A percentile compares a stretch with the other conserved stretches of the same genome.
Conservation (phyloP, 495 filamentous ascomycete species). For the Penicillium samsonianum region DNA sequence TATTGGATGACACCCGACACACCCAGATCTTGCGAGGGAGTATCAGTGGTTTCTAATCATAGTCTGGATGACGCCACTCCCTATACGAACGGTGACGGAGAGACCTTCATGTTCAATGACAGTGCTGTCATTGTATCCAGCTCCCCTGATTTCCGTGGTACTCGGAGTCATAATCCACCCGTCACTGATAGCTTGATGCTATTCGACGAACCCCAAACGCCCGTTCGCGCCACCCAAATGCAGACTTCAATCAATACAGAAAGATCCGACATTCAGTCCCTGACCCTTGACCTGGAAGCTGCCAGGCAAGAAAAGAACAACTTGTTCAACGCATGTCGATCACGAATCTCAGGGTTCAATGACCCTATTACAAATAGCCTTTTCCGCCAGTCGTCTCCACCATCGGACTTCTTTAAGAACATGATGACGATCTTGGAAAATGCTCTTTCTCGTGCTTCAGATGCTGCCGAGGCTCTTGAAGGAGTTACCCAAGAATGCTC, state of each 20-base stretch:
- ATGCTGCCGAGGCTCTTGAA: slow-evolving; percentile 40
- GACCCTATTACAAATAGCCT: slow-evolving; percentile 37
- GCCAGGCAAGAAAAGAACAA: slow-evolving; percentile 41
- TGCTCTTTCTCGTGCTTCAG: slow-evolving; percentile 39
- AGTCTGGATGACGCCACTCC: slow-evolving; percentile 6
- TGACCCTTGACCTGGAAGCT: slow-evolving; percentile 38
- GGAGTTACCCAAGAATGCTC: slow-evolving; percentile 45
- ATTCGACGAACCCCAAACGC: slow-evolving; percentile 9
- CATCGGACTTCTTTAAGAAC: slow-evolving; percentile 41
- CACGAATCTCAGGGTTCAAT: slow-evolving; percentile 32
- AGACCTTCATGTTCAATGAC: slow-evolving; percentile 39
- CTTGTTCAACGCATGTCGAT: slow-evolving; percentile 44
- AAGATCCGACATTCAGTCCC: slow-evolving; percentile 25
- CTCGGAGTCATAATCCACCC: slow-evolving; percentile 10
- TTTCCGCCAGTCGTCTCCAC: slow-evolving; percentile 39
- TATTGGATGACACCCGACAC: slow-evolving; percentile 28
- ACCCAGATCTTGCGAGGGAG: slow-evolving; percentile 20
- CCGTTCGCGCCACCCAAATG: slow-evolving; percentile 24
- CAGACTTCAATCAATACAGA: slow-evolving; percentile 13
- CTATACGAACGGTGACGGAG: slow-evolving; percentile 20
- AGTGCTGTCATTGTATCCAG: slow-evolving; percentile 37
- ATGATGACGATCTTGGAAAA: slow-evolving; percentile 35
- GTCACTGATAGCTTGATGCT: slow-evolving; percentile 25
- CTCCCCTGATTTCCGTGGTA: slow-evolving; percentile 37
- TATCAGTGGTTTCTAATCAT: slow-evolving; percentile 16